Evolutionary conservation across 2,329 filamentous ascomycete genomes (phyloP).

Genomic region (Cadophora sp.): DNA sequence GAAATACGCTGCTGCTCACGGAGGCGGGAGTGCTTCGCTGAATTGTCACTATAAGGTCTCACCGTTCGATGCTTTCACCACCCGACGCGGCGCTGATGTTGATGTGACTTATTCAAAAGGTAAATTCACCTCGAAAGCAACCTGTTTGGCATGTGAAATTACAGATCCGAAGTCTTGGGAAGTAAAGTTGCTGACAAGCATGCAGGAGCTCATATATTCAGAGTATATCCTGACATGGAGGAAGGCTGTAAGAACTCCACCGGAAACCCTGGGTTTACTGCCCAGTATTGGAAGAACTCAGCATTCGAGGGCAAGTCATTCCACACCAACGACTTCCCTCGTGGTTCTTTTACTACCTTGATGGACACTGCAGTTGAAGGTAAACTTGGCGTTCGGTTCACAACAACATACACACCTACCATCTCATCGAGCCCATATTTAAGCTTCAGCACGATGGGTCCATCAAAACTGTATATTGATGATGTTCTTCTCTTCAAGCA

Average conservation of each 20-base stretch:
- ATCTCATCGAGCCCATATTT: conserved; percentile 21
- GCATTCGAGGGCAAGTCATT: conserved; percentile 21
- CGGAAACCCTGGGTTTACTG: not conserved
- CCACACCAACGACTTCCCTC: conserved; percentile 16
- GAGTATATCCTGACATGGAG: conserved; percentile 26
- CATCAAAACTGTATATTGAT: conserved; percentile 29
- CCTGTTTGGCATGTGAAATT: too few relatives aligned
- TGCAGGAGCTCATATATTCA: conserved; percentile 24
- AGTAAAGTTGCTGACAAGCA: not conserved
- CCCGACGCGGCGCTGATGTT: conserved; percentile 20
- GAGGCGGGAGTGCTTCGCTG: too few relatives aligned
- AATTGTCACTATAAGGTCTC: too few relatives aligned
- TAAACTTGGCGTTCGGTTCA: conserved; percentile 24
- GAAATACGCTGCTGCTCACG: too few relatives aligned
- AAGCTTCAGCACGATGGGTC: conserved; percentile 21
- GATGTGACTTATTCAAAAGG: conserved; percentile 3
- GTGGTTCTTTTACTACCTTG: conserved; percentile 23
- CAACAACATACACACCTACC: conserved; percentile 22
- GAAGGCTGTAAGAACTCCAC: conserved; percentile 16
- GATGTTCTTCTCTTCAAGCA: conserved; percentile 18
- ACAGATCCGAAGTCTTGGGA: too few relatives aligned
- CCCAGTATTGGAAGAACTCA: conserved; percentile 3
- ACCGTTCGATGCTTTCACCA: conserved; percentile 25
- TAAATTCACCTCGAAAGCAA: not conserved
- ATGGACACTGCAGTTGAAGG: conserved; percentile 24